Base-by-base conservation (phyloP, 192 early-diverging fungal genomes). In the Coemansia pectinata region DNA sequence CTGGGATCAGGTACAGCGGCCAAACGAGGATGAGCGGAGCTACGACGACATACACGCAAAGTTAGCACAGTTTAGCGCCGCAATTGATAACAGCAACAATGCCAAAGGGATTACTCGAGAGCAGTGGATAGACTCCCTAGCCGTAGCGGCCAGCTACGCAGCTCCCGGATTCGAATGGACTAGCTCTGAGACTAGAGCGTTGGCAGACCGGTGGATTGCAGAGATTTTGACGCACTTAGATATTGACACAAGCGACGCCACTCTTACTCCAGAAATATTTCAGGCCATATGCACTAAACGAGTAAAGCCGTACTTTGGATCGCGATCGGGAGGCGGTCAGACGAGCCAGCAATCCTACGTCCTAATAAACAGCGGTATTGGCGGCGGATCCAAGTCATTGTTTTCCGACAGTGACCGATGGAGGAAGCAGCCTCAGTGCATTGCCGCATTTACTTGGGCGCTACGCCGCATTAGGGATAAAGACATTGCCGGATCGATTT, bases 241-340 rank as follows among this genome's bases (percentile, higher is more conserved):
- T 5, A 17, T 62, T 1, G 40, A 50, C 33, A 19, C 31, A 19
- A 25, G n/a, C 27, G 38, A 50, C 6, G 21, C n/a, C 8, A 41
- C 3, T 2, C 47, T 76, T 5, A 58, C 23, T 0, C 36, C 36
- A 11, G 19, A 63, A 1, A n/a, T 61, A 15, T 77, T 82, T 19
- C 61, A 42, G 10, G 14, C 14, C 7, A 71, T 82, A 0, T 68
- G 60, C 63, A 10, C 44, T 5, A 33, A 19, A 4, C 55, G 42
- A 31, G 76, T 83, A 42, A 69, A 60, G 10, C 80, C 72, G 8
- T 83, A 77, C 36, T 83, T 83, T 73, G 66, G 44, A 15, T n/a
- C 48, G 29, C 61, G 62, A 27, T 19, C 50, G 11, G 48, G n/a
- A 50, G 36, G 6, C 38, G 44, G 34, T 10, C 31, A 11, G 21